Evolutionary conservation across 495 filamentous ascomycete genomes (phyloP).

Genomic region (Lophiotrema nucula): DNA sequence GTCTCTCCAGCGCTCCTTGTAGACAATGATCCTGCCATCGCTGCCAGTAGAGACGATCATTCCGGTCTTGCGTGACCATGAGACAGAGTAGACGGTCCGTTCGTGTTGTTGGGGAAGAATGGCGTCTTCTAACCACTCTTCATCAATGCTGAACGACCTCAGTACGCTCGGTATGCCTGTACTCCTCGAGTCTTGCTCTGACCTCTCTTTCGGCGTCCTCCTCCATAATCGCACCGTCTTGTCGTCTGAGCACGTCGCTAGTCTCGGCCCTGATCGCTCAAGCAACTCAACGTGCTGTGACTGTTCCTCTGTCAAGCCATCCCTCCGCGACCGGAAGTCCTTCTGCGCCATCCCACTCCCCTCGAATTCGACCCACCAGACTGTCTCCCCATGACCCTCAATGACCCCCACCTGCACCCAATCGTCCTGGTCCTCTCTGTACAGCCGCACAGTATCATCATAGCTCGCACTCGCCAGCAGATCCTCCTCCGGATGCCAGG

Average conservation of each 20-base stretch:
- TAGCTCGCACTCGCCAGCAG: slow-evolving; percentile 84
- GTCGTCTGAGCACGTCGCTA: slow-evolving; percentile 81
- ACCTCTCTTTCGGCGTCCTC: slow-evolving; percentile 55
- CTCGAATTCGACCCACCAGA: slow-evolving; percentile 89
- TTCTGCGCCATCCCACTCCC: slow-evolving; percentile 32
- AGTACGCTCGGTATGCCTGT: slow-evolving; percentile 73
- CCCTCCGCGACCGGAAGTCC: slow-evolving; percentile 38
- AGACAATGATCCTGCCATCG: slow-evolving; percentile 80
- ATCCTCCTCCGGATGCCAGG: slow-evolving; percentile 81
- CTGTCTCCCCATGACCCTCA: slow-evolving; percentile 73
- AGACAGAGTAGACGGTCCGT: slow-evolving; percentile 74
- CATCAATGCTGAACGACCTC: slow-evolving; percentile 63
- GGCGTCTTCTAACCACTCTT: slow-evolving; percentile 75
- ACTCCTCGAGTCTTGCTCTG: slow-evolving; percentile 39
- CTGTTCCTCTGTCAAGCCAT: slow-evolving; percentile 42
- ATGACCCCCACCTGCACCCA: slow-evolving; percentile 88
- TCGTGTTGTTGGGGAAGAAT: slow-evolving; percentile 71
- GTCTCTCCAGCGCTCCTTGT: slow-evolving; percentile 57
- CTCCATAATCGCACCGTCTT: slow-evolving; percentile 74
- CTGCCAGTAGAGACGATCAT: slow-evolving; percentile 79
- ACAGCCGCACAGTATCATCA: slow-evolving; percentile 85
- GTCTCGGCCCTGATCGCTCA: slow-evolving; percentile 57
- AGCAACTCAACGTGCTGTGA: slow-evolving; percentile 39
- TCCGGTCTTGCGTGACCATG: slow-evolving; percentile 75
- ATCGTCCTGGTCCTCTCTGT: slow-evolving; percentile 86